Conservation (phyloP, 257 asterid species). For the Fraxinus cuspidata region DNA sequence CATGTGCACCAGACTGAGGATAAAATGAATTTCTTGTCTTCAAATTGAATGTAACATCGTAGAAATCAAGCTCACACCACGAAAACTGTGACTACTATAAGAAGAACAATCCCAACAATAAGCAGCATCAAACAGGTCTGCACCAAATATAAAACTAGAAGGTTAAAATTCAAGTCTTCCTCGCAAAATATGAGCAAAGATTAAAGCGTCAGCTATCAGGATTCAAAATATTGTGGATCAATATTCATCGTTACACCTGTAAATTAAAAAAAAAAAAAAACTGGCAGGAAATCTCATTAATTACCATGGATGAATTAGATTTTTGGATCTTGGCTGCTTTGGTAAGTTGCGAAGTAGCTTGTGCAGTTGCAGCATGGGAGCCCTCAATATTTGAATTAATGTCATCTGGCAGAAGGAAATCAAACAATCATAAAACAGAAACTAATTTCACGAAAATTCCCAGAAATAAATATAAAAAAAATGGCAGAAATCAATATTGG, state of each 20-base stretch:
- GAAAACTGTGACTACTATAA: conserved; percentile 45
- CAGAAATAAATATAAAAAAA: neutral
- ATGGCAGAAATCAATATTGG: neutral
- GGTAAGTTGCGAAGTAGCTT: conserved; percentile 46
- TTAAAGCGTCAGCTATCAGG: neutral
- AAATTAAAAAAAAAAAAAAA: neutral
- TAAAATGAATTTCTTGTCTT: conserved; percentile 6
- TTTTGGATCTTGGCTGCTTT: conserved; percentile 57
- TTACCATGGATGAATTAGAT: conserved; percentile 57
- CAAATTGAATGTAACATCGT: neutral
- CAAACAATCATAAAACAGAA: neutral
- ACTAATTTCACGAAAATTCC: neutral
- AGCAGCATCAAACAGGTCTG: conserved; percentile 63
- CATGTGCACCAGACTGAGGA: neutral
- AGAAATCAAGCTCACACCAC: conserved; percentile 30
- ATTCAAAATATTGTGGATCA: neutral
- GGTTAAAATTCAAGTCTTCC: conserved; percentile 4
- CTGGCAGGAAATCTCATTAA: neutral
- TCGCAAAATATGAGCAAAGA: neutral
- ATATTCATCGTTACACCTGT: neutral
- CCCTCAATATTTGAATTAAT: conserved; percentile 48
- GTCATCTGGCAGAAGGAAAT: conserved; percentile 41
- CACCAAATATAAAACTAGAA: conserved; percentile 12
- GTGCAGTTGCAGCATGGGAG: conserved; percentile 46
- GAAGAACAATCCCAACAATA: conserved; percentile 49